Evolutionary conservation across 1,284 basidiomycete species (phyloP).

Genomic region (Malassezia yamatoensis): DNA sequence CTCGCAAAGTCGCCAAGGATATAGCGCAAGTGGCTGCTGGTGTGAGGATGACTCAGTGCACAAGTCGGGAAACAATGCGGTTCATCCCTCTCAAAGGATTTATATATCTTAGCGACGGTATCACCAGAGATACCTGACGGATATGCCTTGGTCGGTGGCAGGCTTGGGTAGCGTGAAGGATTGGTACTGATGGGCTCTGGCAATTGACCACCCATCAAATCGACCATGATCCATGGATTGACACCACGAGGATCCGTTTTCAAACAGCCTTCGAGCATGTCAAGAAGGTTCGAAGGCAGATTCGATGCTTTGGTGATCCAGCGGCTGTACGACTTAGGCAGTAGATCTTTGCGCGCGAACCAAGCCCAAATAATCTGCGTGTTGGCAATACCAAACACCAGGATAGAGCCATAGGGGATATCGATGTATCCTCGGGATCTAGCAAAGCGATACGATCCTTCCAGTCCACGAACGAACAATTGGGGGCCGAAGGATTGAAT

Average conservation of each 20-base stretch:
- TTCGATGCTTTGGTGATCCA: conserved; percentile 45
- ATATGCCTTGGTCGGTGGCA: conserved; percentile 25
- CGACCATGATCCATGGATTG: conserved; percentile 11
- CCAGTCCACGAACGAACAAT: conserved; percentile 70
- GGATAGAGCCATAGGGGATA: conserved; percentile 72
- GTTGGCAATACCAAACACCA: conserved; percentile 73
- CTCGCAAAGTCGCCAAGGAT: conserved; percentile 65
- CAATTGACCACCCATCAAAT: conserved; percentile 32
- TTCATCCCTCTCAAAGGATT: conserved; percentile 32
- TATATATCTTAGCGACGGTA: conserved; percentile 28
- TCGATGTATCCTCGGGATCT: conserved; percentile 55
- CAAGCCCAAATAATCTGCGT: conserved; percentile 72
- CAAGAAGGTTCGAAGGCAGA: conserved; percentile 1
- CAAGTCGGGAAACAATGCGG: conserved; percentile 26
- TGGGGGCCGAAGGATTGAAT: conserved; percentile 59
- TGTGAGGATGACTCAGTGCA: conserved; percentile 64
- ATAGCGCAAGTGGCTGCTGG: conserved; percentile 61
- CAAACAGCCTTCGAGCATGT: neutral
- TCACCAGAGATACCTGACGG: conserved; percentile 34
- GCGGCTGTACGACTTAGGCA: conserved; percentile 29
- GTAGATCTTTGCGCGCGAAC: conserved; percentile 52
- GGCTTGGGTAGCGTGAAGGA: conserved; percentile 27
- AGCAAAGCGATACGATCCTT: conserved; percentile 69
- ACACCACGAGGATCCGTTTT: neutral
- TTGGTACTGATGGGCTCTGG: conserved; percentile 31